Base-by-base conservation (phyloP, 352 stramenopile species). In the Pythium dissimile region DNA sequence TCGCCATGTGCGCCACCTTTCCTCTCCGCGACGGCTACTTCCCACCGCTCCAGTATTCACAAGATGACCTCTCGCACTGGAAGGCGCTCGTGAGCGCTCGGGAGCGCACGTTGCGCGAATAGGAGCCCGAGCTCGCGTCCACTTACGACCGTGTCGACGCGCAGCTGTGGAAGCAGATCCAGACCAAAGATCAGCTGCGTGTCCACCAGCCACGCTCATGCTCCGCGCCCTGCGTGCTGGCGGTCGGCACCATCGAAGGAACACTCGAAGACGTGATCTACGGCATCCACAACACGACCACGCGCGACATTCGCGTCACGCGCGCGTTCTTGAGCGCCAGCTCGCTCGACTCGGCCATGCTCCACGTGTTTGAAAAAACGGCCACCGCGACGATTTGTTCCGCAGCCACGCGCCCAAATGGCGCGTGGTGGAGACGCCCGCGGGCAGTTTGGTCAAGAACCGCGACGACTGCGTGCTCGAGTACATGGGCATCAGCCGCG, bases 251-350 rank as follows among this genome's bases (percentile, higher is more conserved):
- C 46, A 72, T 89, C 43, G 42, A 62, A 41, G 76, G 76, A 6
- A 77, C 67, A 28, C 71, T 88, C 15, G 76, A 85, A 52, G 75
- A 88, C 58, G 72, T 82, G 44, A 82, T 86, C 64, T 85, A 81
- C 50, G 75, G 75, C 21, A 77, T 67, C 10, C 59, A 77, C 48
- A 73, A 72, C 47, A 47, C 54, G 54, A 20, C 73, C 54, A 41
- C 53, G 69, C 15, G 47, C 52, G 23, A 58, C 2, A 58, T 84
- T 39, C 77, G 77, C 35, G 72, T 77, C 24, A 75, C 72, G 23
- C 49, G 54, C 16, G 34, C 37, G 2, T 39, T 48, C 24, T 43
- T 75, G 10, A 59, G 51, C 4, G 63, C 67, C 48, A 55, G 43
- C 15, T 50, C 58, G n/a, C 37, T 52, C 28, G 52, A 62, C 49